These are phyloP conservation scores for Claviceps arundinis DNA, from an alignment of 2,329 filamentous ascomycete species.

Conservation along the genomic window DNA sequence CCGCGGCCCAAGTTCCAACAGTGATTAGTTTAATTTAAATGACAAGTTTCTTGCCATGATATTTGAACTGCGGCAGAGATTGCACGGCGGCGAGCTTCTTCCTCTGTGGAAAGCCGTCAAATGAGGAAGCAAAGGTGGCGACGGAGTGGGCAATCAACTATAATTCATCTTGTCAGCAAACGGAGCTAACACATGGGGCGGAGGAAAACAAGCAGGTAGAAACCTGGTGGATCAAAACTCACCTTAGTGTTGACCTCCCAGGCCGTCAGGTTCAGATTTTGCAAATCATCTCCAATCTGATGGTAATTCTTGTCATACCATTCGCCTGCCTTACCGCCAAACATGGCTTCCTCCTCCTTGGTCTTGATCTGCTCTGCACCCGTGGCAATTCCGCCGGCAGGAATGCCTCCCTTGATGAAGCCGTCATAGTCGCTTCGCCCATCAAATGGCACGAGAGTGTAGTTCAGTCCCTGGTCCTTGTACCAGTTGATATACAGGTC, in stretches of 20 bases:
- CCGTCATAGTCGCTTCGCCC: constrained; percentile 70
- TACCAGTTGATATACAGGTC: constrained; percentile 58
- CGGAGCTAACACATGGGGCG: too few relatives aligned
- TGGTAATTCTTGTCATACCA: constrained; percentile 50
- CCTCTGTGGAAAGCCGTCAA: constrained; percentile 51
- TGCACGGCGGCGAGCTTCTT: constrained; percentile 14
- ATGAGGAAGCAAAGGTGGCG: constrained; percentile 54
- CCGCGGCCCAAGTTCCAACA: too few relatives aligned
- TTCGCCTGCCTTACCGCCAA: constrained; percentile 55
- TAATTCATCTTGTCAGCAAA: background rate
- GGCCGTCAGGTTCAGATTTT: constrained; percentile 44
- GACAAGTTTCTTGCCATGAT: constrained; percentile 35
- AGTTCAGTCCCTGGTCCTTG: constrained; percentile 44
- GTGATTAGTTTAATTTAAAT: constrained; percentile 22
- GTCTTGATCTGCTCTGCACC: constrained; percentile 70
- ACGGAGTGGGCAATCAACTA: constrained; percentile 58
- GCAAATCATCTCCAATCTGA: constrained; percentile 45
- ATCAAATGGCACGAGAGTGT: constrained; percentile 61
- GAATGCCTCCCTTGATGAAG: constrained; percentile 61
- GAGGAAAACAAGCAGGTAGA: too few relatives aligned
- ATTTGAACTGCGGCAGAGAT: constrained; percentile 23
- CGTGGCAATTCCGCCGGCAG: constrained; percentile 62
- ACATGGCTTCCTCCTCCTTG: constrained; percentile 46
- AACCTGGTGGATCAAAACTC: constrained; percentile 9
- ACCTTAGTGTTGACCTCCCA: constrained; percentile 50